Conservation (phyloP, 2,329 filamentous ascomycete species). For the Daldinia eschscholtzii region DNA sequence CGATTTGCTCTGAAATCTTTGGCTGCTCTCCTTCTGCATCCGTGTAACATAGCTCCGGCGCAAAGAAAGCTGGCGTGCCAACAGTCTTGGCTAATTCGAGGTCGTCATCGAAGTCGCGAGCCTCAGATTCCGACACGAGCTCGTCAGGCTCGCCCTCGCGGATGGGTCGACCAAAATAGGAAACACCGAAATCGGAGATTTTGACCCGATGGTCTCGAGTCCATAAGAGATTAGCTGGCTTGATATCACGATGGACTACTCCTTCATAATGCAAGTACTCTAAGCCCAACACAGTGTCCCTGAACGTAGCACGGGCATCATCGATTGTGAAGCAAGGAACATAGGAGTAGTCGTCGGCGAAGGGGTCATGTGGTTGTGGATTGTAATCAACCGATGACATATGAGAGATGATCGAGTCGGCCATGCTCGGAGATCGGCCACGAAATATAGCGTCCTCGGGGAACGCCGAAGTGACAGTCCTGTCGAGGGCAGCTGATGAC, state of each 20-base stretch:
- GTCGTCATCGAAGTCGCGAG: slow-evolving; percentile 89
- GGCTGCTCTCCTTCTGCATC: slow-evolving; percentile 77
- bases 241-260: slow-evolving; percentile 87
- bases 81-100: slow-evolving; percentile 98
- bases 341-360: slow-evolving; percentile 90
- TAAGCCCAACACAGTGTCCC: slow-evolving; percentile 91
- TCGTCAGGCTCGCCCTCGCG: slow-evolving; percentile 85
- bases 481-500: slow-evolving; percentile 74
- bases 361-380: slow-evolving; percentile 70
- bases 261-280: slow-evolving; percentile 94
- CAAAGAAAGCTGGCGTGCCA: slow-evolving; percentile 96
- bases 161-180: slow-evolving; percentile 91
- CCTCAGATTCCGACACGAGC: slow-evolving; percentile 82
- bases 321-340: slow-evolving; percentile 92
- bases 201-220: slow-evolving; percentile 89
- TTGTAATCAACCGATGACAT: slow-evolving; percentile 75
- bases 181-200: slow-evolving; percentile 98
- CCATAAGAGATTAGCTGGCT: slow-evolving; percentile 90
- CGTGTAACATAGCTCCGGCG: slow-evolving; percentile 94
- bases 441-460: slow-evolving; percentile 68
- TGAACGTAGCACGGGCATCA: slow-evolving; percentile 85
- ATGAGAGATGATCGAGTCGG: slow-evolving; percentile 79
- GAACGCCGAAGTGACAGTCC: slow-evolving; percentile 82
- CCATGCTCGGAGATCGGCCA: slow-evolving; percentile 82
- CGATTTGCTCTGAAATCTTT: slow-evolving; percentile 91